Evolutionary conservation across 2,329 filamentous ascomycete species (phyloP), one percentile per base, ranked within the genome.

Genomic region (Aspergillus pseudotamarii): DNA sequence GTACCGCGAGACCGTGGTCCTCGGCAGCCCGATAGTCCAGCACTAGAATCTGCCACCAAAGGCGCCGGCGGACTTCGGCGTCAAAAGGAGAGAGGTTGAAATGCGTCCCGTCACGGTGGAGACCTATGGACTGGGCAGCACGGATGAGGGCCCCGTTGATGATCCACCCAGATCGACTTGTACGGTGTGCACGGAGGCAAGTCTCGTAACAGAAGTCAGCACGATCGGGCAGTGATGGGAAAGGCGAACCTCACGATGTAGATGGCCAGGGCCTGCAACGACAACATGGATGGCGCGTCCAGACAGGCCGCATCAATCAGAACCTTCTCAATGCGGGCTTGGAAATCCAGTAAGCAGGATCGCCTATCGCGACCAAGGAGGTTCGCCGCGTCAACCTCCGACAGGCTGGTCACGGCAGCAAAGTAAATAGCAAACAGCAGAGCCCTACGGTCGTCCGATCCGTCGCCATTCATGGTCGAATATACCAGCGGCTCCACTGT

Each of bases 21-120:
- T 88, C 85, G 2, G 82, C 82, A 0, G 83, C 81, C 58, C 84
- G 74, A 3, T 80, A 79, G 61, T 88, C 86, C 0, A 85, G 77
- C 1, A 83, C 80, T 38, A 84, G 81, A 0, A 88, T 76, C 84
- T 87, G 86, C 89, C 89, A 91, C 89, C 89, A 91, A 4, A 91
- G 77, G 46, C 89, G 83, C 56, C 89, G 84, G 12, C 89, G 84
- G 73, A 89, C 84, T 76, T 91, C 89, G 6, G 86, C 83, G 68
- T 91, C 88, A 60, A 89, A 46, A 81, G 84, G 2, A 77, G 72
- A 67, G 19, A 72, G 69, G 67, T 73, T 76, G 70, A 67, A 76
- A 69, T 85, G 81, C 2, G 80, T 81, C 8, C 86, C 83, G 69
- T 91, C 89, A 34, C 83, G 84, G 67, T 91, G 88, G 23, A 91